These are phyloP conservation scores for Boletus smithii DNA, from an alignment of 1,284 basidiomycete species.

Conservation along the genomic window DNA sequence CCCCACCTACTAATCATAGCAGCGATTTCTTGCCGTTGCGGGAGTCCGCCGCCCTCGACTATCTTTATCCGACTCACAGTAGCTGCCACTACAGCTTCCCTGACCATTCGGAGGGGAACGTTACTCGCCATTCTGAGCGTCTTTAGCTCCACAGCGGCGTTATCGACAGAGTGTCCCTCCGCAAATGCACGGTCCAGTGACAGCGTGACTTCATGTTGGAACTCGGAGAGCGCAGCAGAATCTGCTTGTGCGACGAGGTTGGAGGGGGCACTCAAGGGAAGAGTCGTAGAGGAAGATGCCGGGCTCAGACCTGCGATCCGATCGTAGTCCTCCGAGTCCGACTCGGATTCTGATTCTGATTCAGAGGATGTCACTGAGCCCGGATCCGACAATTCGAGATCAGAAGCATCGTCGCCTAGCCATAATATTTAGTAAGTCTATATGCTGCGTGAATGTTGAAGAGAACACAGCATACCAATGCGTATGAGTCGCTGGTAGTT, in stretches of 20 bases:
- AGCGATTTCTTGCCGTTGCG: constrained; percentile 62
- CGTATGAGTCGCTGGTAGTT: constrained; percentile 69
- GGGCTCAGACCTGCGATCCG: constrained; percentile 35
- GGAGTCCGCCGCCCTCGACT: constrained; percentile 47
- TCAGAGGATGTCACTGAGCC: constrained; percentile 49
- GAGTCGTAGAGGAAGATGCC: constrained; percentile 42
- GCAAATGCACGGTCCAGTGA: constrained; percentile 86
- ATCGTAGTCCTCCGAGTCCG: constrained; percentile 30
- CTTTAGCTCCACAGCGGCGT: constrained; percentile 90
- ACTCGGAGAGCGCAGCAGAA: constrained; percentile 63
- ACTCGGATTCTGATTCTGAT: constrained; percentile 31
- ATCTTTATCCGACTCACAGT: constrained; percentile 67
- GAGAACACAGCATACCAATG: constrained; percentile 45
- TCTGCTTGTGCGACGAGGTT: constrained; percentile 36
- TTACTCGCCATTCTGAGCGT: constrained; percentile 93
- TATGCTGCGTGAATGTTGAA: neutral
- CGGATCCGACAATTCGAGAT: constrained; percentile 56
- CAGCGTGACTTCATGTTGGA: constrained; percentile 71
- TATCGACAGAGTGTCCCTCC: constrained; percentile 88
- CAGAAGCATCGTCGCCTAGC: constrained; percentile 58
- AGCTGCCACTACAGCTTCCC: constrained; percentile 72
- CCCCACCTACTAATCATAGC: constrained; percentile 67
- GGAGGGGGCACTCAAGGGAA: constrained; percentile 36
- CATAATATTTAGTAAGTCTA: constrained; percentile 1
- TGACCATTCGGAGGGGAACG: constrained; percentile 74